These are phyloP conservation scores for Sclerotiophoma versabilis DNA, from an alignment of 2,329 filamentous ascomycete genomes.

Conservation along the genomic window DNA sequence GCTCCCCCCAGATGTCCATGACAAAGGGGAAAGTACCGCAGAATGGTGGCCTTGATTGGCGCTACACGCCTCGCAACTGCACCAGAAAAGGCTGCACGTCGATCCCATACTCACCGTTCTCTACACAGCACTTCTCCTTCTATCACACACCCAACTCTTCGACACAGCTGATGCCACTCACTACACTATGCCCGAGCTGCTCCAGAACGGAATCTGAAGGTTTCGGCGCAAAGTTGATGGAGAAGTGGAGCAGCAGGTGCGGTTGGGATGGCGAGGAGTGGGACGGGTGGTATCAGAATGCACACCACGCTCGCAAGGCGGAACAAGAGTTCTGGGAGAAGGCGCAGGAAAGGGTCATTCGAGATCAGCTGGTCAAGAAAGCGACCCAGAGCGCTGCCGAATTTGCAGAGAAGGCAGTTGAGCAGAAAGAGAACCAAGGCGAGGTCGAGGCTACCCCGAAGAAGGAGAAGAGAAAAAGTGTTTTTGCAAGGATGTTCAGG, in stretches of 20 bases:
- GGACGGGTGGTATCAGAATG: constrained; percentile 33
- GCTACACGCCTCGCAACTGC: constrained; percentile 37
- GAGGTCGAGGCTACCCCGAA: not conserved
- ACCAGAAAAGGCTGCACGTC: constrained; percentile 28
- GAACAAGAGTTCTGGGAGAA: constrained; percentile 39
- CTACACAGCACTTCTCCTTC: constrained; percentile 31
- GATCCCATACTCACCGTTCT: constrained; percentile 34
- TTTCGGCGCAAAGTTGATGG: constrained; percentile 24
- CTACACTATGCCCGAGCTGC: constrained; percentile 37
- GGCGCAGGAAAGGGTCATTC: constrained; percentile 39
- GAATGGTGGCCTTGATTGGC: constrained; percentile 33
- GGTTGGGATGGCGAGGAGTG: constrained; percentile 35
- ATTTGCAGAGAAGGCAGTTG: constrained; percentile 3
- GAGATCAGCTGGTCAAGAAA: constrained; percentile 22
- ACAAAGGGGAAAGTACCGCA: constrained; percentile 1
- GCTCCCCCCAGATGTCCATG: not conserved
- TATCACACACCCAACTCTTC: constrained; percentile 28
- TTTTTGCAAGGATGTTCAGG: constrained; percentile 30
- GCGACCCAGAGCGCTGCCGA: constrained; percentile 2
- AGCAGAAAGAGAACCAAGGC: constrained; percentile 2
- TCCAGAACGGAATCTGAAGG: constrained; percentile 34
- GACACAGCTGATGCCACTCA: constrained; percentile 26
- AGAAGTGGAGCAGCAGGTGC: constrained; percentile 33
- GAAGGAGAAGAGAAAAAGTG: constrained; percentile 21
- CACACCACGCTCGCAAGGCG: constrained; percentile 25